These are phyloP conservation scores for Capsicum pubescens DNA, from an alignment of 257 asterid genomes.

Conservation along the genomic window DNA sequence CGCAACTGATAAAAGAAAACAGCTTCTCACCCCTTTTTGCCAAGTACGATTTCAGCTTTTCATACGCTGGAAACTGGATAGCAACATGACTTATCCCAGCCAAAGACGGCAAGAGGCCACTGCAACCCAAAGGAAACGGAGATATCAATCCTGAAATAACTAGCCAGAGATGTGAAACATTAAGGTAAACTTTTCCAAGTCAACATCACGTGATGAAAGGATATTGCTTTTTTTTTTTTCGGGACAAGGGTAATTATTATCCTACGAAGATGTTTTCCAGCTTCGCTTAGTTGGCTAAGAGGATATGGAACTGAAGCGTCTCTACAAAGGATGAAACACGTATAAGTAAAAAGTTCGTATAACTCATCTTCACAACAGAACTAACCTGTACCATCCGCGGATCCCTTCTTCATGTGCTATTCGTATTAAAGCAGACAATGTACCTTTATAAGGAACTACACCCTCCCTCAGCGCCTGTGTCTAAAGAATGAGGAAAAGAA, in stretches of 20 bases:
- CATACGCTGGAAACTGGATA: constrained; percentile 96
- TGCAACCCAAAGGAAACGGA: constrained; percentile 44
- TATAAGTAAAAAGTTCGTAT: neutral
- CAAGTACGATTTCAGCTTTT: constrained; percentile 75
- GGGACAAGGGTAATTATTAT: neutral
- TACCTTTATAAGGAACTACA: constrained; percentile 82
- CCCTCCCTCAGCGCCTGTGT: constrained; percentile 96
- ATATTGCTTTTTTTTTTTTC: neutral
- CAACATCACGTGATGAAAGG: constrained; percentile 8
- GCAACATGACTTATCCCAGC: constrained; percentile 96
- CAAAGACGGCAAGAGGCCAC: constrained; percentile 96
- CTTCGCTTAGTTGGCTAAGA: neutral
- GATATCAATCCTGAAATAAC: neutral
- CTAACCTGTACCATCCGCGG: constrained; percentile 98
- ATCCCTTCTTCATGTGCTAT: constrained; percentile 90
- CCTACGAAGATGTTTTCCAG: neutral
- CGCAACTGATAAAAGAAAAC: neutral
- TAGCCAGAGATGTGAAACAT: neutral
- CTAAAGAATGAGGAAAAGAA: constrained; percentile 44
- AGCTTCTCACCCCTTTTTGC: constrained; percentile 68
- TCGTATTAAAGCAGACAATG: constrained; percentile 83
- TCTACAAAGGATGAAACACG: neutral
- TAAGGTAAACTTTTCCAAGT: neutral
- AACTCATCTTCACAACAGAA: constrained; percentile 23
- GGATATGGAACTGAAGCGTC: constrained; percentile 11